These are phyloP conservation scores for Scedosporium apiospermum DNA, from an alignment of 2,329 filamentous ascomycete species.

Conservation along the genomic window DNA sequence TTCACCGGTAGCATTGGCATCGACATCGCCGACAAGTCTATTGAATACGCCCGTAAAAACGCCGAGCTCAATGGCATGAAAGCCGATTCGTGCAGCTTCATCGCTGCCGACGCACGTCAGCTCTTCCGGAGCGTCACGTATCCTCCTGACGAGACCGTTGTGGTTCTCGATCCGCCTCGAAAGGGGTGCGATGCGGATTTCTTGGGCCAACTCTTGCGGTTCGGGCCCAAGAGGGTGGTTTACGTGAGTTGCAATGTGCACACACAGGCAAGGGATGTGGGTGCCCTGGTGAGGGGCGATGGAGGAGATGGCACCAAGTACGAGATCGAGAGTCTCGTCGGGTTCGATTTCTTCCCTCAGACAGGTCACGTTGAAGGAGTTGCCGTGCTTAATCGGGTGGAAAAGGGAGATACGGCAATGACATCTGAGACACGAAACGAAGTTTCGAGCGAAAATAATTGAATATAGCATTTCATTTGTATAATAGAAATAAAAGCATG, in stretches of 20 bases:
- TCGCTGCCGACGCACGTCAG: slow-evolving; percentile 76
- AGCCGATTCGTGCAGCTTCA: slow-evolving; percentile 63
- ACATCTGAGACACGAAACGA: not conserved
- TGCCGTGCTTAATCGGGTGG: slow-evolving; percentile 50
- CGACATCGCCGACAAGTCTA: slow-evolving; percentile 74
- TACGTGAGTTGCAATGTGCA: slow-evolving; percentile 99
- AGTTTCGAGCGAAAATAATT: not conserved
- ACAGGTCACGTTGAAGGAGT: slow-evolving; percentile 62
- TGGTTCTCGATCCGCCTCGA: slow-evolving; percentile 93
- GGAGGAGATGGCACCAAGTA: slow-evolving; percentile 43
- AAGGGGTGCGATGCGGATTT: slow-evolving; percentile 90
- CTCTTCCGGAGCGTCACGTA: slow-evolving; percentile 72
- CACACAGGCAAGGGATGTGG: slow-evolving; percentile 89
- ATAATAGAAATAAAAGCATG: not conserved
- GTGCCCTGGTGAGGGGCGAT: slow-evolving; percentile 67
- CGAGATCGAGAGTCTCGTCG: slow-evolving; percentile 79
- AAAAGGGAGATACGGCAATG: slow-evolving; percentile 12
- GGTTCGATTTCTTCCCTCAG: slow-evolving; percentile 97
- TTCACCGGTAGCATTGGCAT: slow-evolving; percentile 84
- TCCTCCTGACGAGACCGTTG: slow-evolving; percentile 70
- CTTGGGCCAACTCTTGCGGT: slow-evolving; percentile 67
- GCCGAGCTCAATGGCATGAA: slow-evolving; percentile 66
- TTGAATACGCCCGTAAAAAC: slow-evolving; percentile 69
- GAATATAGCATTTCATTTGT: not conserved
- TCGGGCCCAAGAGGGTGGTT: slow-evolving; percentile 68